Percentiles rank a stretch among this genome's conserved stretches.
These are phyloP conservation scores for Santalum album DNA, from an alignment of 164 flowering plant species.

Conservation along the genomic window DNA sequence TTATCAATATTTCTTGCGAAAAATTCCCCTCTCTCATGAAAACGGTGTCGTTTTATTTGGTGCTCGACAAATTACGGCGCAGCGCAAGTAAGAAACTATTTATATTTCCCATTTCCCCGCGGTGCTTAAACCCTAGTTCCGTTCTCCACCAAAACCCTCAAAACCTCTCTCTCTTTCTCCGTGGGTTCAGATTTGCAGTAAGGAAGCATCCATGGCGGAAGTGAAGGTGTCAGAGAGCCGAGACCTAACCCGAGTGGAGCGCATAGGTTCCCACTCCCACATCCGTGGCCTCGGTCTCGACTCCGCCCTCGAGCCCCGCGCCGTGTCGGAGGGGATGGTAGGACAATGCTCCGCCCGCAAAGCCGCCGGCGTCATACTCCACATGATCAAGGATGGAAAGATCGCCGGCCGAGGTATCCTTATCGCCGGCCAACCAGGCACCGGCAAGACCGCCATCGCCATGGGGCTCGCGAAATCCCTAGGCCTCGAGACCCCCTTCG, in stretches of 20 bases:
- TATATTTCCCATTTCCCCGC: no score
- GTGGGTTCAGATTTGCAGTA: neutral
- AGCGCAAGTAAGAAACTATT: no score
- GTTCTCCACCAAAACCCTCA: no score
- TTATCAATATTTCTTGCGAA: no score
- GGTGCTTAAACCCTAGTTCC: no score
- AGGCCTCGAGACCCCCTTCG: slow-evolving; percentile 87
- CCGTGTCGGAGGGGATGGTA: slow-evolving; percentile 84
- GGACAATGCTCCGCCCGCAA: slow-evolving; percentile 80
- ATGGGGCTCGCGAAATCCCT: slow-evolving; percentile 95
- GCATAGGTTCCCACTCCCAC: slow-evolving; percentile 97
- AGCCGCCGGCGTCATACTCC: slow-evolving; percentile 87
- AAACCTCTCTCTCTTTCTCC: neutral
- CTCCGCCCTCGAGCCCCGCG: slow-evolving; percentile 71
- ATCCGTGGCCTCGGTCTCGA: slow-evolving; percentile 96
- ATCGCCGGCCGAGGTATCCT: slow-evolving; percentile 91
- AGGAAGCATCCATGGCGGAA: slow-evolving; percentile 50
- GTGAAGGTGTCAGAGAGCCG: slow-evolving; percentile 70
- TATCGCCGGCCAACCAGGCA: slow-evolving; percentile 90
- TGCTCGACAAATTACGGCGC: no score
- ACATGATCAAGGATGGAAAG: slow-evolving; percentile 81
- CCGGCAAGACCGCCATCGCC: slow-evolving; percentile 92
- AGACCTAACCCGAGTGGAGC: slow-evolving; percentile 87
- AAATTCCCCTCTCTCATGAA: no score
- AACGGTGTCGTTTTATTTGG: no score